These are phyloP conservation scores for Endoconidiophora laricicola DNA, from an alignment of 2,329 filamentous ascomycete species.

Conservation along the genomic window DNA sequence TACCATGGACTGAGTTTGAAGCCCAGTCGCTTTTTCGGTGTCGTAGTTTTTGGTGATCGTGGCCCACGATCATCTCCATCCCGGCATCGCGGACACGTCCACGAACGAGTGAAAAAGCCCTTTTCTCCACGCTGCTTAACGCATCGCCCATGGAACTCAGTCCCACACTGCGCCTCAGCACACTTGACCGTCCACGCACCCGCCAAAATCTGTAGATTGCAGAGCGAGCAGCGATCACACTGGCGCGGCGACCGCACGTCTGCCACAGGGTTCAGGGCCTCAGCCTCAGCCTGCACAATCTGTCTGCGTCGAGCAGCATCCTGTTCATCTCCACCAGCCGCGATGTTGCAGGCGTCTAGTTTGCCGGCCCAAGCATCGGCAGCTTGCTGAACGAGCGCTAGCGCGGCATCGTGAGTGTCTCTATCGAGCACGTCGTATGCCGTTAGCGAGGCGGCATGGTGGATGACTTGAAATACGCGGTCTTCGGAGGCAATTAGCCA, in stretches of 20 bases:
- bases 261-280: neutral
- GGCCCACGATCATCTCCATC: no score
- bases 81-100: slow-evolving; percentile 5
- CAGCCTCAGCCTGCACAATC: neutral
- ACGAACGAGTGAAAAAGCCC: slow-evolving; percentile 8
- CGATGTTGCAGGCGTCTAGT: neutral
- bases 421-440: slow-evolving; percentile 31
- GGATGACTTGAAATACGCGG: slow-evolving; percentile 37
- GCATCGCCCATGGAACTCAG: slow-evolving; percentile 8
- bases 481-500: slow-evolving; percentile 35
- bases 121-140: slow-evolving; percentile 3
- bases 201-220: neutral
- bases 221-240: neutral
- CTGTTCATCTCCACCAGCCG: neutral
- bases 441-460: slow-evolving; percentile 35
- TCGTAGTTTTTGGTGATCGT: no score
- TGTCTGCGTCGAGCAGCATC: neutral
- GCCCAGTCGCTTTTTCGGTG: no score
- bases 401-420: slow-evolving; percentile 25
- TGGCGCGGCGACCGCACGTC: neutral
- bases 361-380: slow-evolving; percentile 12
- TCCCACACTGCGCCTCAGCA: neutral
- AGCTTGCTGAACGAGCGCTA: slow-evolving; percentile 27
- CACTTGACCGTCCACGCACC: slow-evolving; percentile 9
- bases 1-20: no score